Percentiles rank a stretch among this genome's conserved stretches.
Conservation (phyloP, 768 basidiomycete genomes). For the Strobilomyces echinocephalus region DNA sequence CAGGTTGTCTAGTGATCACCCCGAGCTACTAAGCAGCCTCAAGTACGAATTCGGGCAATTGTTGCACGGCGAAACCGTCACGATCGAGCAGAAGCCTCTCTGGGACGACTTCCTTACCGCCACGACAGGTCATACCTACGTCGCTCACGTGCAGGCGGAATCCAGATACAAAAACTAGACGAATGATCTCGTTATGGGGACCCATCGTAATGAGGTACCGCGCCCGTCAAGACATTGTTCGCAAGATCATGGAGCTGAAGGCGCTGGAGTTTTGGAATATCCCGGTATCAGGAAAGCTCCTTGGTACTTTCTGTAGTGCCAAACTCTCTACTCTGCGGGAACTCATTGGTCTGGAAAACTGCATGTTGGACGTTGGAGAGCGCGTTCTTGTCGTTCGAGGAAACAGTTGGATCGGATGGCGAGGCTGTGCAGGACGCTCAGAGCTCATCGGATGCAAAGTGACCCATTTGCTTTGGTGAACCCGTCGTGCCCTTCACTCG, state of each 20-base stretch:
- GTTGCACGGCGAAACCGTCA: conserved; percentile 56
- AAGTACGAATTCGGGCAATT: conserved; percentile 61
- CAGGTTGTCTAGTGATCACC: conserved; percentile 46
- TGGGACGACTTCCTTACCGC: conserved; percentile 66
- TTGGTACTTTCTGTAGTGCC: conserved; percentile 43
- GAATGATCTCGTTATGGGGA: conserved; percentile 54
- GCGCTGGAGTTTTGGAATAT: conserved; percentile 41
- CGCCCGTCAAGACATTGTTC: conserved; percentile 44
- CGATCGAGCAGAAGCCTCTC: conserved; percentile 43
- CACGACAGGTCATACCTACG: conserved; percentile 38
- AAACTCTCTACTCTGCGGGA: conserved; percentile 44
- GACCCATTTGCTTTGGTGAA: conserved; percentile 69
- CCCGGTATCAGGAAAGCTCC: conserved; percentile 41
- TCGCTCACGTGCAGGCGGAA: conserved; percentile 41
- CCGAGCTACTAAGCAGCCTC: conserved; percentile 47
- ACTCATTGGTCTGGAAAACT: conserved; percentile 53
- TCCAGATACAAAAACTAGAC: conserved; percentile 41
- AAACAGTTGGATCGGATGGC: conserved; percentile 32
- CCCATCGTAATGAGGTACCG: conserved; percentile 35
- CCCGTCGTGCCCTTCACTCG: conserved; percentile 48
- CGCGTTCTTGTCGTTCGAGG: conserved; percentile 54
- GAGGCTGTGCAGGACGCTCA: conserved; percentile 40
- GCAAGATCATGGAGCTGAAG: conserved; percentile 42
- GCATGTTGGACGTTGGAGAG: conserved; percentile 42
- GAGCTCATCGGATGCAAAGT: conserved; percentile 29